Evolutionary conservation across 768 basidiomycete species (phyloP).

Genomic region (Termitomyces sp.): DNA sequence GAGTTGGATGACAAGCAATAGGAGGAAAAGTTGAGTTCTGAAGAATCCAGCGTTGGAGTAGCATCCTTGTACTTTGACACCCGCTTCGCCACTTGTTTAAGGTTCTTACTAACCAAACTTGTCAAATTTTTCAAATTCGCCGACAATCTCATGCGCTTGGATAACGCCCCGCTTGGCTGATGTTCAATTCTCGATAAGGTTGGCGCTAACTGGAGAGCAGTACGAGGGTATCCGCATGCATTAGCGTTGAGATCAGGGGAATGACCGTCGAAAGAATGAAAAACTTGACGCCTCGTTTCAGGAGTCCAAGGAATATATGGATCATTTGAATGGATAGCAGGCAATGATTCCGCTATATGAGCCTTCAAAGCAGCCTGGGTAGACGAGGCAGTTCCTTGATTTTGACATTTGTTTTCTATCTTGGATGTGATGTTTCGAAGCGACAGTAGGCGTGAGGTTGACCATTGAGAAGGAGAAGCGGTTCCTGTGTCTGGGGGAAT

Average conservation of each 20-base stretch:
- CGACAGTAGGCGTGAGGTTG: constrained; percentile 3
- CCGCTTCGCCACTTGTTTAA: constrained; percentile 18
- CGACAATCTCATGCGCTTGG: constrained; percentile 20
- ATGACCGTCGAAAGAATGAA: constrained; percentile 32
- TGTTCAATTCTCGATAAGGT: background rate
- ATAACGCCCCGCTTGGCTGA: background rate
- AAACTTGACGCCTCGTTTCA: constrained; percentile 36
- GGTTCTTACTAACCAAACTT: constrained; percentile 20
- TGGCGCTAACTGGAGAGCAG: constrained; percentile 14
- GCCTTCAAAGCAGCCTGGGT: background rate
- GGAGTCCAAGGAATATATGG: constrained; percentile 51
- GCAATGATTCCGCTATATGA: constrained; percentile 16
- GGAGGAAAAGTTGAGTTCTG: constrained; percentile 9
- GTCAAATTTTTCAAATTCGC: constrained; percentile 27
- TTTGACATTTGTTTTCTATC: background rate
- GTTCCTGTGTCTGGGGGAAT: constrained; percentile 25
- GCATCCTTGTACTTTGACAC: constrained; percentile 17
- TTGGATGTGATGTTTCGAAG: background rate
- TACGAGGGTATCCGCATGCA: constrained; percentile 29
- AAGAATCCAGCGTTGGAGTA: background rate
- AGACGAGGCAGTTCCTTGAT: background rate
- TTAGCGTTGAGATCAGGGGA: constrained; percentile 26
- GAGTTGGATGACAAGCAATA: constrained; percentile 11
- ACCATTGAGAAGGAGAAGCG: constrained; percentile 9
- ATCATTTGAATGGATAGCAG: constrained; percentile 45